phyloP scores from a whole-genome alignment of 2,329 filamentous ascomycete genomes.

The Colletotrichum limetticola region DNA sequence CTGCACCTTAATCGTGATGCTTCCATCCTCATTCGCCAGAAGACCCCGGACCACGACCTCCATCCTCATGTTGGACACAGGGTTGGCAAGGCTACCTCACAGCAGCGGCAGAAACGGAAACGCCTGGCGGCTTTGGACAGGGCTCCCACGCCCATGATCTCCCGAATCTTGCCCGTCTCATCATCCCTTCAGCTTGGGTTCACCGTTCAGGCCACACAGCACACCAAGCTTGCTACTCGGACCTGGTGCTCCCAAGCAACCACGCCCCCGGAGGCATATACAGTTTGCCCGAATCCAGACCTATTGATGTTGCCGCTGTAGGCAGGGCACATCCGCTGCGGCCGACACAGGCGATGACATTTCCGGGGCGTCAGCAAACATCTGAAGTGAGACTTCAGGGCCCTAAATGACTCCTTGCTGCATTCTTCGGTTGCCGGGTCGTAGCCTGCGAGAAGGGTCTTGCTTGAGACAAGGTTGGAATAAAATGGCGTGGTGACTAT shows the following conservation, averaged over 20 bases:
- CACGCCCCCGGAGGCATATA: neutral
- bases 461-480: conserved; percentile 28
- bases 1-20: conserved; percentile 28
- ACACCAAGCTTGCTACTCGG: conserved; percentile 16
- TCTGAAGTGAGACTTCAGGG: conserved; percentile 26
- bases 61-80: conserved; percentile 13
- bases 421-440: conserved; percentile 34
- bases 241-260: conserved; percentile 7
- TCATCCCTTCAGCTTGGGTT: conserved; percentile 22
- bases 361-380: neutral
- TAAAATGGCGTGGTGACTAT: conserved; percentile 25
- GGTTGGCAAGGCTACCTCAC: conserved; percentile 33
- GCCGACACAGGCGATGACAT: neutral
- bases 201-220: conserved; percentile 13
- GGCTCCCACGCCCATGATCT: conserved; percentile 26
- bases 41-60: conserved; percentile 16
- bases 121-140: conserved; percentile 26
- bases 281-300: neutral
- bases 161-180: conserved; percentile 27
- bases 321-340: neutral
- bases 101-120: conserved; percentile 24
- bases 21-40: conserved; percentile 20
- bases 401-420: conserved; percentile 15
- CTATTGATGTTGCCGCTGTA: neutral
- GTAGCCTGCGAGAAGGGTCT: conserved; percentile 25